Conservation (phyloP, 2,329 filamentous ascomycete species). For the Aspergillus neoniger region DNA sequence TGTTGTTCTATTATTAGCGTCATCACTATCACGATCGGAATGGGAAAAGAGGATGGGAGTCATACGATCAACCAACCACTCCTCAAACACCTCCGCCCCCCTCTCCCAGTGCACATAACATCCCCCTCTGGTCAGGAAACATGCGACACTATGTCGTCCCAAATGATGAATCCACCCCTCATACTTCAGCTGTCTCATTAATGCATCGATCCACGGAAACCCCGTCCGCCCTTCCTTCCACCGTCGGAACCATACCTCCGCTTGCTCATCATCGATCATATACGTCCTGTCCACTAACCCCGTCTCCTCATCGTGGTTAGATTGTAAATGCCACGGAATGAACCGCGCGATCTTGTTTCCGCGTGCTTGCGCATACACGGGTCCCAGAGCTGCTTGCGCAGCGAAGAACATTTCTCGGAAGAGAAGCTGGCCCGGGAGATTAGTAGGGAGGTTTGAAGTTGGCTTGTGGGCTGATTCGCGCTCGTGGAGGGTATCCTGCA, state of each 20-base stretch:
- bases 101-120: conserved; percentile 80
- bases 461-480: conserved; percentile 60
- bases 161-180: conserved; percentile 83
- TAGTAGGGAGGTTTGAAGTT: conserved; percentile 62
- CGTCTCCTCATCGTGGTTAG: conserved; percentile 51
- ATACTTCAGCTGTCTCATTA: conserved; percentile 71
- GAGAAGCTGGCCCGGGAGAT: conserved; percentile 69
- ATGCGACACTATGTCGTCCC: conserved; percentile 74
- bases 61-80: conserved; percentile 67
- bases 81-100: conserved; percentile 75
- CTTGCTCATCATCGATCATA: conserved; percentile 60
- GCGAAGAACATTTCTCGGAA: conserved; percentile 86
- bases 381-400: conserved; percentile 69
- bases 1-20: background rate
- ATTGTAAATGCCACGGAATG: conserved; percentile 75
- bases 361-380: conserved; percentile 63
- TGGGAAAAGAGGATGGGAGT: background rate
- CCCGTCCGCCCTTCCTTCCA: conserved; percentile 72
- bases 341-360: conserved; percentile 70
- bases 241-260: conserved; percentile 66
- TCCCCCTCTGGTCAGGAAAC: conserved; percentile 76
- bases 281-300: conserved; percentile 49
- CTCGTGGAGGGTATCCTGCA: conserved; percentile 61
- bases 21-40: background rate
- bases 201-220: conserved; percentile 77